Evolutionary conservation across 192 early-diverging fungal genomes (phyloP).

Genomic region (Dissophora ornata): DNA sequence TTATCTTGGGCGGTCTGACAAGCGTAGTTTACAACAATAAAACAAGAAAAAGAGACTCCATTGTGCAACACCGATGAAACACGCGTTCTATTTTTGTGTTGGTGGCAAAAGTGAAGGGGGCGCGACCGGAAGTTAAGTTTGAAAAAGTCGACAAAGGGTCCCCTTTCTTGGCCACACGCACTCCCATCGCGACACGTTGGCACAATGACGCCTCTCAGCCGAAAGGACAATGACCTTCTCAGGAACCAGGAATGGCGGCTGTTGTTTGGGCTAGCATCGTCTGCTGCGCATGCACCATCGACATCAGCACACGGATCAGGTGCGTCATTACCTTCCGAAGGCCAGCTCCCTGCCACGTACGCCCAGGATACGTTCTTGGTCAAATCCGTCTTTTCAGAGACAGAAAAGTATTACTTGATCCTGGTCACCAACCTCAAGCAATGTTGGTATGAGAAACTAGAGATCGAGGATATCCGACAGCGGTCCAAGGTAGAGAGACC

Average conservation of each 20-base stretch:
- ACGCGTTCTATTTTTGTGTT: conserved; percentile 6
- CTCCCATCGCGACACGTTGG: background rate
- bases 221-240: conserved; percentile 36
- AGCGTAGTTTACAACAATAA: too few species aligned
- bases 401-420: conserved; percentile 38
- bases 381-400: conserved; percentile 35
- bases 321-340: conserved; percentile 1
- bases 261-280: background rate
- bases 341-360: conserved; percentile 9
- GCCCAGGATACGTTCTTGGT: conserved; percentile 34
- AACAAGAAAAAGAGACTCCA: background rate
- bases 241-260: conserved; percentile 40
- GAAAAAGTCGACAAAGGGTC: background rate
- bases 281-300: background rate
- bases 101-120: conserved; percentile 25
- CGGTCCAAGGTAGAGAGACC: conserved; percentile 24
- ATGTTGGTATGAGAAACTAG: conserved; percentile 41
- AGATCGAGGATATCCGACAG: conserved; percentile 25
- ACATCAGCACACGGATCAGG: background rate
- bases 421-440: conserved; percentile 48
- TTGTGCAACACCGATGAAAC: too few species aligned
- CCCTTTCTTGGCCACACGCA: background rate
- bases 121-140: too few species aligned
- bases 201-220: conserved; percentile 21
- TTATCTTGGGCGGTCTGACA: too few species aligned